Evolutionary conservation across 768 basidiomycete genomes (phyloP).

Genomic region (Pleurotus sapidus): DNA sequence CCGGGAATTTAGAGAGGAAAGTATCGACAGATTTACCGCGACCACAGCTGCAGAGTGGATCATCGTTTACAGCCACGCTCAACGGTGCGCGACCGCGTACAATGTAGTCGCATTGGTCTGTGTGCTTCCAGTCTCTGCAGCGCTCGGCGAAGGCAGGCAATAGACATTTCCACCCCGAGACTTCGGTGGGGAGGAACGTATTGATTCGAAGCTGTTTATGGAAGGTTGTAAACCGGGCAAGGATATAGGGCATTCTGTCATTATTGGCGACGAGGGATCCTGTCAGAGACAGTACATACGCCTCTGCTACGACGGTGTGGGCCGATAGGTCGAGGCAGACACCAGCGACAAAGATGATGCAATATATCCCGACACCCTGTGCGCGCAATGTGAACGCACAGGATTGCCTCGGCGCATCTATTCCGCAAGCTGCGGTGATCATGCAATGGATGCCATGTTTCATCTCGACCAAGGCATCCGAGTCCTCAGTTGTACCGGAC

Average conservation of each 20-base stretch:
- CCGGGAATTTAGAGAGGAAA: conserved; percentile 22
- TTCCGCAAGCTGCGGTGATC: background rate
- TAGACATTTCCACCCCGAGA: conserved; percentile 46
- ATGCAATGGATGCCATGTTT: conserved; percentile 12
- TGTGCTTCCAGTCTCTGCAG: conserved; percentile 52
- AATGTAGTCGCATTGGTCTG: conserved; percentile 43
- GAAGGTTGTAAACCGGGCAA: background rate
- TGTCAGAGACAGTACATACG: conserved; percentile 39
- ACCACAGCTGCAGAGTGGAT: conserved; percentile 54
- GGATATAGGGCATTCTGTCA: background rate
- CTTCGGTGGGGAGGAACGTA: conserved; percentile 27
- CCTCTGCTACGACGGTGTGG: conserved; percentile 48
- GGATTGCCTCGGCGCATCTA: background rate
- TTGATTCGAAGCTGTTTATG: background rate
- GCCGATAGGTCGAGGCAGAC: conserved; percentile 46
- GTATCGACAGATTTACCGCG: conserved; percentile 40
- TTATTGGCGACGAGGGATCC: conserved; percentile 9
- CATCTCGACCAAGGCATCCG: conserved; percentile 6
- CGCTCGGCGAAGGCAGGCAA: conserved; percentile 50
- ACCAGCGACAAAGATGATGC: conserved; percentile 44
- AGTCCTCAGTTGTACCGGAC: no score
- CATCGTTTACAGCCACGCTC: conserved; percentile 27
- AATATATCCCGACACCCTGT: conserved; percentile 17
- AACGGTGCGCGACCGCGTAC: conserved; percentile 11
- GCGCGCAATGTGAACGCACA: conserved; percentile 17